A percentile compares a stretch with the other conserved stretches of the same genome.
Evolutionary conservation across 208 protist genomes (phyloP).

Genomic region (Leishmania turanica): DNA sequence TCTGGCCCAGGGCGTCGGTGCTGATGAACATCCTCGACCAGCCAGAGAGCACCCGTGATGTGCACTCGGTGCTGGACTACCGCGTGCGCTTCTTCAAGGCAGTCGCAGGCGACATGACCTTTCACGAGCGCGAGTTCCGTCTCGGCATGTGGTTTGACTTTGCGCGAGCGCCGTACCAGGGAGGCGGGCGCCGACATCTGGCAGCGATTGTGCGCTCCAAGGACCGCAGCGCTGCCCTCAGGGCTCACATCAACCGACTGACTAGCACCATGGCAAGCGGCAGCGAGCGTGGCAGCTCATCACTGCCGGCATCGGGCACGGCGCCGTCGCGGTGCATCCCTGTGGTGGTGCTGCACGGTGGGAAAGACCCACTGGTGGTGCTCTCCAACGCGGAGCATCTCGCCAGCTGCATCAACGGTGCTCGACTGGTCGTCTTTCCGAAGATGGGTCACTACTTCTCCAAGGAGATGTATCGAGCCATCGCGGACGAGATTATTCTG

Average conservation of each 20-base stretch:
- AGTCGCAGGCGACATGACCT: slow-evolving; percentile 34
- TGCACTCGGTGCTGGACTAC: slow-evolving; percentile 64
- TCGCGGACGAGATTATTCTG: slow-evolving; percentile 55
- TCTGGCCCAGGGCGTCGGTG: slow-evolving; percentile 58
- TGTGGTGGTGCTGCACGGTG: slow-evolving; percentile 71
- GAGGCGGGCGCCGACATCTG: slow-evolving; percentile 36
- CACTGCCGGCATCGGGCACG: slow-evolving; percentile 45
- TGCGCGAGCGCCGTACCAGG: slow-evolving; percentile 29
- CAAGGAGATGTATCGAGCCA: slow-evolving; percentile 26
- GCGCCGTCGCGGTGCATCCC: slow-evolving; percentile 37
- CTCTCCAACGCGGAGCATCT: slow-evolving; percentile 58
- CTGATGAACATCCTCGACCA: slow-evolving; percentile 63
- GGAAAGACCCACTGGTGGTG: slow-evolving; percentile 67
- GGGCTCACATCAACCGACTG: slow-evolving; percentile 35
- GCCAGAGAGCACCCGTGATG: slow-evolving; percentile 32
- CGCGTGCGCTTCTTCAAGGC: slow-evolving; percentile 44
- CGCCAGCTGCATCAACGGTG: slow-evolving; percentile 45
- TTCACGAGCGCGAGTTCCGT: slow-evolving; percentile 42
- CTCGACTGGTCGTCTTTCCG: slow-evolving; percentile 59
- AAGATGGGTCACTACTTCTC: slow-evolving; percentile 86
- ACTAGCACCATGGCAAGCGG: slow-evolving; percentile 32
- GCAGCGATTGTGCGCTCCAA: slow-evolving; percentile 34
- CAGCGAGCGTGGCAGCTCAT: slow-evolving; percentile 2
- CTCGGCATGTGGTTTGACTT: slow-evolving; percentile 35
- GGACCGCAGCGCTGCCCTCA: slow-evolving; percentile 37